Evolutionary conservation across 2,329 filamentous ascomycete species (phyloP), one percentile per base, ranked within the genome.

Genomic region (Aspergillus bombycis): DNA sequence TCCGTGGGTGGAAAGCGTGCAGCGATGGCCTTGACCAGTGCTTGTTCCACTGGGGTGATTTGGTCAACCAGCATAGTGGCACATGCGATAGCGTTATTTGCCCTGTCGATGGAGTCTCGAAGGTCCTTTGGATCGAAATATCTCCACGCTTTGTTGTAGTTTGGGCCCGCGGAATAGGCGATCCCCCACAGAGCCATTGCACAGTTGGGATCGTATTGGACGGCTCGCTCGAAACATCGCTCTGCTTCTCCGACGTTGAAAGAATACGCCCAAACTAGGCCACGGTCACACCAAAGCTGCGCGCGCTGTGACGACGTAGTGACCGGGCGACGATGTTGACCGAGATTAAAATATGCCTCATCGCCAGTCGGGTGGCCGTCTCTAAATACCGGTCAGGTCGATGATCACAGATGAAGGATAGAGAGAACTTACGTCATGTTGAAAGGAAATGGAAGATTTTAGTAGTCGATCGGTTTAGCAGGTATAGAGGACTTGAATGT

Each of bases 91-190:
- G 83, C 81, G 10, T 71, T 60, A 43, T 82, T 77, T 4, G 83
- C 83, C 36, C 78, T 77, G 30, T 76, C 70, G 12, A 89, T 78
- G 2, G 81, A 64, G 8, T n/a, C 73, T 14, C 79, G 74, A 2
- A 88, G 79, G 67, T 93, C 91, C 0, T 80, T 75, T 1, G 82
- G 76, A 61, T 90, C 89, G 67, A 92, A 92, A 10, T 86, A 81
- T 19, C 85, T 84, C 91, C 91, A 93, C 0, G 90, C 87, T 71
- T 93, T 92, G 79, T 93, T 91, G 76, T 90, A 89, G 70, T 94
- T 93, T 2, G 91, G 90, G 0, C 91, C 91, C 0, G 89, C 76
- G 0, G 88, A 82, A 71, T 90, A 92, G 0, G 91, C 75, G 10
- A 77, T 58, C 7, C 75, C 75, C 75, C 75, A 78, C 34, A 72